Evolutionary conservation across 1,284 basidiomycete genomes (phyloP).

Genomic region (Boletus mariae): DNA sequence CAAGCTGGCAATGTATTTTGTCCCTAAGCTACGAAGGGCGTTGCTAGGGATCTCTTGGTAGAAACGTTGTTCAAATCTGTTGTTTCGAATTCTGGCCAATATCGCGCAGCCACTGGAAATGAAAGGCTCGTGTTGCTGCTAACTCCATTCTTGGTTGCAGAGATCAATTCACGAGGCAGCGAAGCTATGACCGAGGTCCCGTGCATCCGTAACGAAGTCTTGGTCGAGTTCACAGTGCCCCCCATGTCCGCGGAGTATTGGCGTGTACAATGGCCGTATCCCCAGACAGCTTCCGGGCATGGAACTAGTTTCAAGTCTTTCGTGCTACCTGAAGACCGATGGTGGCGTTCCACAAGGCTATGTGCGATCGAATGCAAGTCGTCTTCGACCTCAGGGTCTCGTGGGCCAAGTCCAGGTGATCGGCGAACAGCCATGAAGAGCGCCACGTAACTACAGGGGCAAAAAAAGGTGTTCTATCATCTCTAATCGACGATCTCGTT

Average conservation of each 20-base stretch:
- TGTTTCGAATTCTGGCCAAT: conserved; percentile 4
- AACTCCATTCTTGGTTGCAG: conserved; percentile 6
- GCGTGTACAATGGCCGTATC: neutral
- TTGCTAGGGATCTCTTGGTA: neutral
- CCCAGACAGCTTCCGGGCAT: conserved; percentile 10
- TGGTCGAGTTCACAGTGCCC: conserved; percentile 15
- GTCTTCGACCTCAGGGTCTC: neutral
- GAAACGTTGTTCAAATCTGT: neutral
- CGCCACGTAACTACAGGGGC: conserved; percentile 4
- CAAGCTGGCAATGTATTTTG: neutral
- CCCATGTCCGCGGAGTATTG: conserved; percentile 26
- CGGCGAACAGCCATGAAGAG: conserved; percentile 19
- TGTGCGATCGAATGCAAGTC: neutral
- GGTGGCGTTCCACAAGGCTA: conserved; percentile 4
- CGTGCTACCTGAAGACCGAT: neutral
- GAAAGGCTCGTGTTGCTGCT: conserved; percentile 5
- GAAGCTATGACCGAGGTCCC: conserved; percentile 13
- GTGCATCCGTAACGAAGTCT: conserved; percentile 22
- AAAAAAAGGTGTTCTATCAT: conserved; percentile 20
- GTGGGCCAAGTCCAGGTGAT: conserved; percentile 15
- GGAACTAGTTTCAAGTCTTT: conserved; percentile 2
- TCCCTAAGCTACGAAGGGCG: neutral
- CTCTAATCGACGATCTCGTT: conserved; percentile 25
- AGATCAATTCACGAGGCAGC: conserved; percentile 9
- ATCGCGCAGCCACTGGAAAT: neutral